Conservation (phyloP, 148 eudicot species). For the Cornus controversa region DNA sequence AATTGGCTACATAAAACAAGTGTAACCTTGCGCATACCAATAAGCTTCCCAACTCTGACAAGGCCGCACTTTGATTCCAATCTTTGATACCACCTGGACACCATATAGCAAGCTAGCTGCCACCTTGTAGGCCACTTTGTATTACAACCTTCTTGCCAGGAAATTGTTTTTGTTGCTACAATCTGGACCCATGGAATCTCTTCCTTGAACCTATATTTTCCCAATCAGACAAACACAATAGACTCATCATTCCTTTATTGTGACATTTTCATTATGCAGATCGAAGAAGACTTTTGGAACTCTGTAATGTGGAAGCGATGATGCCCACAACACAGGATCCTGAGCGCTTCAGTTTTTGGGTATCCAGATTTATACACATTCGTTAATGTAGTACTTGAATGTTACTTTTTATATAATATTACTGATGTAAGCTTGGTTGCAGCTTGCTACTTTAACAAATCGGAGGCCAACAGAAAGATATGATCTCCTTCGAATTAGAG, state of each 20-base stretch:
- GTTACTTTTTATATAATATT: not conserved
- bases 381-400: not conserved
- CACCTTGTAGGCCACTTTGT: too few species aligned
- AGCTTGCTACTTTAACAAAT: slow-evolving; percentile 76
- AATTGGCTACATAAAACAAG: too few species aligned
- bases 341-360: slow-evolving; percentile 98
- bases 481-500: slow-evolving; percentile 73
- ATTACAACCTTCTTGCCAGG: too few species aligned
- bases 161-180: too few species aligned
- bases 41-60: too few species aligned
- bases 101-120: not conserved
- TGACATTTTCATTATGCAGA: slow-evolving; percentile 36
- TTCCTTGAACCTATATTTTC: too few species aligned
- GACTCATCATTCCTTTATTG: not conserved
- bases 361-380: slow-evolving; percentile 30
- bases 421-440: slow-evolving; percentile 20
- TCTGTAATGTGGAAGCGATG: slow-evolving; percentile 74
- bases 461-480: slow-evolving; percentile 79
- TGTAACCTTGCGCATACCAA: too few species aligned
- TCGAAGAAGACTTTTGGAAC: slow-evolving; percentile 67
- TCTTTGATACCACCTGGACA: not conserved
- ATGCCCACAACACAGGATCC: slow-evolving; percentile 79
- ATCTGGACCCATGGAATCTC: not conserved
- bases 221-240: not conserved
- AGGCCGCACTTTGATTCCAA: not conserved